Conservation (phyloP, 495 filamentous ascomycete genomes). For the Lasiosphaeria ovina region DNA sequence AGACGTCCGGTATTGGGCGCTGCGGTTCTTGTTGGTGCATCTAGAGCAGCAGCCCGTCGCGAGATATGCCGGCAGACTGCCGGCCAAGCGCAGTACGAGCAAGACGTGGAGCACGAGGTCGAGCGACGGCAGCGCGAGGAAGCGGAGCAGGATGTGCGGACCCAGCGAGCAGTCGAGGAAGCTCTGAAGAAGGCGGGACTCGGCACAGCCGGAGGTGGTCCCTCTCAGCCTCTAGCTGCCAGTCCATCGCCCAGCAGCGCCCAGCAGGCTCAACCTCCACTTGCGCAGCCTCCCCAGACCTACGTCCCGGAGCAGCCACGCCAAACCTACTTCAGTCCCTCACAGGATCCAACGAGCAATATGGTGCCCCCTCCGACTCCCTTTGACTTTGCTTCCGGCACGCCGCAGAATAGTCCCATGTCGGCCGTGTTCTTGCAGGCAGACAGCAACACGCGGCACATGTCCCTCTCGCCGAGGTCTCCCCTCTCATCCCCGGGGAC, state of each 20-base stretch:
- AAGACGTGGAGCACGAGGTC: conserved; percentile 4
- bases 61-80: conserved; percentile 1
- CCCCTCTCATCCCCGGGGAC: not conserved
- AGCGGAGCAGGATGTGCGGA: conserved; percentile 1
- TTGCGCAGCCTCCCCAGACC: not conserved
- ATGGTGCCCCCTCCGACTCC: not conserved
- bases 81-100: not conserved
- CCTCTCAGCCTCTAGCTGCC: not conserved
- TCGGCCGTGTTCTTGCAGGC: not conserved
- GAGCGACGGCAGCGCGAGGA: not conserved
- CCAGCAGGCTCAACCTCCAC: not conserved
- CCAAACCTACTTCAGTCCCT: not conserved
- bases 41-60: conserved; percentile 3
- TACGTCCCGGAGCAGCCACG: not conserved
- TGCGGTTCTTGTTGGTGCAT: conserved; percentile 12
- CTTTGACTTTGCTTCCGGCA: not conserved
- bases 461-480: not conserved
- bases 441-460: not conserved
- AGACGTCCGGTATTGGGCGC: conserved; percentile 11
- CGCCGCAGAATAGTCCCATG: conserved; percentile 5
- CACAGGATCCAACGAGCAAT: not conserved
- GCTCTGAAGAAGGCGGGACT: not conserved
- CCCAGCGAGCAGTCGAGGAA: conserved; percentile 1
- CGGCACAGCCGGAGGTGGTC: not conserved
- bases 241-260: too few relatives aligned